Evolutionary conservation across 768 basidiomycete species (phyloP).

Genomic region (Mycena polygramma): DNA sequence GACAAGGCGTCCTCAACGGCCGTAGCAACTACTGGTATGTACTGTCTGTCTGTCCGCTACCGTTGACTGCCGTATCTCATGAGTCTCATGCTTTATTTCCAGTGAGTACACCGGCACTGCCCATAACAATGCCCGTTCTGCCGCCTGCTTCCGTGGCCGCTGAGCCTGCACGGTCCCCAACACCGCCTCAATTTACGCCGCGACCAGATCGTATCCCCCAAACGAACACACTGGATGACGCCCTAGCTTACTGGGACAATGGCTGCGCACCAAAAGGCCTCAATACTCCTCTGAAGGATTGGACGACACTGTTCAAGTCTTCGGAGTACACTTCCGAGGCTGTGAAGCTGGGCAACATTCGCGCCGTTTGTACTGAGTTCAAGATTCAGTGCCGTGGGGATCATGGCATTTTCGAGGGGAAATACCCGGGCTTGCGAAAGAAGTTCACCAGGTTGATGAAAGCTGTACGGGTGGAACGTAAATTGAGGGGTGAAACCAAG

Average conservation of each 20-base stretch:
- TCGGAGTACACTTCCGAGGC: conserved; percentile 25
- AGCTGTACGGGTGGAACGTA: conserved; percentile 21
- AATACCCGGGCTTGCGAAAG: conserved; percentile 18
- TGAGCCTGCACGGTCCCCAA: not conserved
- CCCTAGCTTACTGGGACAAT: conserved; percentile 36
- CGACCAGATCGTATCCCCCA: conserved; percentile 31
- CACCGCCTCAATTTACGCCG: not conserved
- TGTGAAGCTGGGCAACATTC: conserved; percentile 24
- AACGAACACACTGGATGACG: conserved; percentile 38
- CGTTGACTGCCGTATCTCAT: too few species aligned
- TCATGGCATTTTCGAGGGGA: not conserved
- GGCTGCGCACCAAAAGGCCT: conserved; percentile 34
- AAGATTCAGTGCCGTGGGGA: not conserved
- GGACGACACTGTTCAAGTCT: conserved; percentile 26
- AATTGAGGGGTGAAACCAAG: conserved; percentile 25
- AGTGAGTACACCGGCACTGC: not conserved
- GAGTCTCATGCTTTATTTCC: too few species aligned
- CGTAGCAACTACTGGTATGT: too few species aligned
- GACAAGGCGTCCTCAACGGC: conserved; percentile 16
- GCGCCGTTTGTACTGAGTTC: conserved; percentile 23
- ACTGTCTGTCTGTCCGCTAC: too few species aligned
- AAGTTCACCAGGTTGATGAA: conserved; percentile 23
- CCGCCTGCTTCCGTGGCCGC: not conserved
- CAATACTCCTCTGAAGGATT: conserved; percentile 32
- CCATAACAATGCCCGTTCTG: not conserved